Base-by-base conservation (phyloP, 805 yeast genomes). In the Blastobotrys peoriensis region DNA sequence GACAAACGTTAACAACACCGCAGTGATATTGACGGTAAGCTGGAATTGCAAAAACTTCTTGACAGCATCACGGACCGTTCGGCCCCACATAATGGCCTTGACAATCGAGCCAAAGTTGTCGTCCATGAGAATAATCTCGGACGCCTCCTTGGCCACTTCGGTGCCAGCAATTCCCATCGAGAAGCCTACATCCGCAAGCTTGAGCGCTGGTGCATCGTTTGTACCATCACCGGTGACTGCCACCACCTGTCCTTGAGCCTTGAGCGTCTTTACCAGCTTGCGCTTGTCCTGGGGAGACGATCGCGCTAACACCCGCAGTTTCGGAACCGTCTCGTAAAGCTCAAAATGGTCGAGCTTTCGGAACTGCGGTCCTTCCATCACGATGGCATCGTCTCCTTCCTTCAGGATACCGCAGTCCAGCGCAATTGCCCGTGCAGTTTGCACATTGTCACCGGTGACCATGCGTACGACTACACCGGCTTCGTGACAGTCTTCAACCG, bases 201-300 rank as follows among this genome's bases (percentile, higher is more conserved):
- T 87, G 59, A 93, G 74, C 2, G 98, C 98, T 13, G 97, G 97
- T 0, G 98, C 98, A 73, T 93, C 99, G 63, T 93, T 93, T 5
- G 98, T 91, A 66, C 99, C 99, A 64, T 93, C 99, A 61, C 98
- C 99, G 33, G 99, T 93, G 28, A 91, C 98, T 1, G 98, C 98
- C 40, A 93, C 98, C 28, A 91, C 95, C 59, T 93, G 97, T 19
- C 94, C 95, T 59, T 79, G 72, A 30, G 73, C 70, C 57, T 83
- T 81, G 55, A 93, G 70, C 9, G 88, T 80, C 50, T 83, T 85
- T 28, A 94, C 98, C 37, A 93, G 72, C 22, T 86, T 68, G 47
- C 95, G 72, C 66, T 93, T 93, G 66, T 93, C 99, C 53, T 91
- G 96, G 2, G 99, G 99, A 9, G 94, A 82, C 1, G 96, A 87